Base-by-base conservation (phyloP, 257 asterid species). In the Nyctanthes arbortristis region DNA sequence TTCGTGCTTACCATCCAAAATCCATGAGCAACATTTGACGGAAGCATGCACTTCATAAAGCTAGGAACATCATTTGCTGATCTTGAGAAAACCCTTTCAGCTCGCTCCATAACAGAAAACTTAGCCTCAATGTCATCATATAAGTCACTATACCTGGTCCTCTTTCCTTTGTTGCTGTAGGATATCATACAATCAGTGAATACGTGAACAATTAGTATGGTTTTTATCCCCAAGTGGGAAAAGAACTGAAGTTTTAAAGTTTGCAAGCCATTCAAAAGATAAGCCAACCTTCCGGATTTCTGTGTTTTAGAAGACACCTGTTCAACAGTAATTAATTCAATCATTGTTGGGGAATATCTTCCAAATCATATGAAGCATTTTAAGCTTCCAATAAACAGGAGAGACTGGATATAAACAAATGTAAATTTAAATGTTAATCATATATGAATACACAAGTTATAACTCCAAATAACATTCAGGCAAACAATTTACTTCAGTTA, bases 31-130 rank as follows among this genome's bases (percentile, higher is more conserved):
- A 93, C 99, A 63, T 89, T 93, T 18, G 99, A 91, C 24, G 94
- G 96, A 76, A 86, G 96, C 99, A 93, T 91, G 49, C 88, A 83
- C 79, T 93, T 93, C 1, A 81, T 16, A 74, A 91, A 87, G 77
- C 56, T 76, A 16, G 97, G 99, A 29, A 60, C 56, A 49, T 83
- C 80, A 49, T 77, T 81, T 27, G 61, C 85, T 28, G 86, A 58
- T 47, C 72, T 62, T 0, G 82, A 62, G 22, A 85, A 80, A 2
- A 85, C 66, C 75, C 75, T 79, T 32, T 75, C 89, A 4, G 96
- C 96, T 77, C 85, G 75, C 77, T 90, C 96, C 89, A 79, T 65
- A 25, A 88, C 92, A 13, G 80, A 80, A 61, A 66, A 83, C 73
- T 76, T 68, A 28, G 92, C 84, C 75, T 87, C 96, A 4, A 74